Base-by-base conservation (phyloP, 2,329 filamentous ascomycete genomes). In the Exophiala sp. region DNA sequence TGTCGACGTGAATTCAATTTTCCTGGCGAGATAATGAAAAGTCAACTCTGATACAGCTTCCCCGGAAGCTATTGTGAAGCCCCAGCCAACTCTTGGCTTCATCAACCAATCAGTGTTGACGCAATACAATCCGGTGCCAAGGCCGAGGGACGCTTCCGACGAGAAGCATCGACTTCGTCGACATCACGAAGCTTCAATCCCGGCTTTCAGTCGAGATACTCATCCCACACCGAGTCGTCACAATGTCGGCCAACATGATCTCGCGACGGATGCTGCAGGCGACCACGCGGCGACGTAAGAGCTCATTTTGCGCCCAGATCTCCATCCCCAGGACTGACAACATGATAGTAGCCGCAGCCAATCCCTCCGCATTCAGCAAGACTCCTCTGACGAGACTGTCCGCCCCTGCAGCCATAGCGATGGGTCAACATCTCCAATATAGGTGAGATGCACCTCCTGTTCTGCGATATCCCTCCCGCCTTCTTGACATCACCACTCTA, bases 241-340 rank as follows among this genome's bases (percentile, higher is more conserved):
- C 24, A 29, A 64, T 60, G 49, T 52, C 58, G 33, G 50, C 59
- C 67, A 73, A 53, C 42, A 76, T 78, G 75, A 67, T 76, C 62
- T 72, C 73, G 50, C 74, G 76, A 62, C 74, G 75, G 67, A 65
- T 75, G 66, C 69, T 71, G 51, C 74, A 77, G 63, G 71, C 73
- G 62, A 74, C 74, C 57, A 66, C 75, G 65, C 71, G 74, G 68
- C 74, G 75, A 67, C 67, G 75, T 78, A 76, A 61, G 73, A 71
- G 18, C 35, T 38, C 29, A 42, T 40, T 12, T 29, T 21, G 6
- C 41, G 6, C 41, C 29, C 11, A 38, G 16, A 6, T 10, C 39
- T 40, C 34, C 32, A 41, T 50, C 54, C 44, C 42, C 18, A 43
- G n/a, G 20, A 29, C 24, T 47, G 9, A 38, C 29, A 12, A 11